These are phyloP conservation scores for Verticillium nonalfalfae DNA, from an alignment of 2,329 filamentous ascomycete species.

Conservation along the genomic window DNA sequence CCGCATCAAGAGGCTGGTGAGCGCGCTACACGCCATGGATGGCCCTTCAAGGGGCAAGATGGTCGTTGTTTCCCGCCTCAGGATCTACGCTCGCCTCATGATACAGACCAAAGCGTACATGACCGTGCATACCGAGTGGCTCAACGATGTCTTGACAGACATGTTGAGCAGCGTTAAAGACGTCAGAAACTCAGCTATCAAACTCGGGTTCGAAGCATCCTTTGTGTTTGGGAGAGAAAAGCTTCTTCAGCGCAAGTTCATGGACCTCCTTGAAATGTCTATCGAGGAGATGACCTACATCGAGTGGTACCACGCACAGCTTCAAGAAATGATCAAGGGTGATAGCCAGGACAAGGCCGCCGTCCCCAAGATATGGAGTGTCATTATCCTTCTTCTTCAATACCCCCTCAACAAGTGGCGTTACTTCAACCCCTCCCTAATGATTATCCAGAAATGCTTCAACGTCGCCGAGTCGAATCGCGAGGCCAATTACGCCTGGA, in stretches of 20 bases:
- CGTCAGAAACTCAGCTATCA: conserved; percentile 67
- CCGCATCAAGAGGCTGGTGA: conserved; percentile 64
- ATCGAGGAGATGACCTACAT: conserved; percentile 60
- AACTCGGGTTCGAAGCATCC: conserved; percentile 65
- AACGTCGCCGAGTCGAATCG: conserved; percentile 70
- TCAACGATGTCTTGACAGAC: conserved; percentile 74
- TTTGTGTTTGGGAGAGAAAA: conserved; percentile 64
- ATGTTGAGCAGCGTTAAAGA: conserved; percentile 76
- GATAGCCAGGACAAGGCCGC: conserved; percentile 38
- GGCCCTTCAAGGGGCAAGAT: conserved; percentile 72
- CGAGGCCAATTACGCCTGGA: conserved; percentile 79
- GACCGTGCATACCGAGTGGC: conserved; percentile 68
- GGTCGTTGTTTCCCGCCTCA: conserved; percentile 68
- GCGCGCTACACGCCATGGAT: conserved; percentile 65
- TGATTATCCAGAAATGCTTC: conserved; percentile 75
- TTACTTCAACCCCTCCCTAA: conserved; percentile 67
- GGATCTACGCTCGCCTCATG: conserved; percentile 72
- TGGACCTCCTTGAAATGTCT: conserved; percentile 53
- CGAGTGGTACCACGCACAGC: conserved; percentile 59
- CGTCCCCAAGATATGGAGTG: conserved; percentile 86
- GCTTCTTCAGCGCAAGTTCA: conserved; percentile 58
- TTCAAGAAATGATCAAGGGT: conserved; percentile 60
- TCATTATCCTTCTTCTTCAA: conserved; percentile 72
- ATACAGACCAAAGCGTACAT: conserved; percentile 66
- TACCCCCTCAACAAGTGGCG: conserved; percentile 63